Conservation (phyloP, 2,329 filamentous ascomycete species). For the Calcarisporium arbuscula region DNA sequence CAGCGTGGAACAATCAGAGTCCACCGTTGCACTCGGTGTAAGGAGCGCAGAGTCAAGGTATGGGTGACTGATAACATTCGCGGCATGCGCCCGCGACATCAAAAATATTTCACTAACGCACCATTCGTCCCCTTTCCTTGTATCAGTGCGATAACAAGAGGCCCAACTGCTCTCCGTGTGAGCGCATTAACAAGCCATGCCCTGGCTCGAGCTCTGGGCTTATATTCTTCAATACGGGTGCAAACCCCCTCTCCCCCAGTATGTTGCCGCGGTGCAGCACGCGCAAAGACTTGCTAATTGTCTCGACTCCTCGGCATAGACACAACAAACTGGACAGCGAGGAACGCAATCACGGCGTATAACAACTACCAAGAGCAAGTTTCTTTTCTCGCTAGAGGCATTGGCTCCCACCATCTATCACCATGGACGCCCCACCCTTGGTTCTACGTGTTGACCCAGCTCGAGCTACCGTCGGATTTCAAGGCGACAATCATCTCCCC, state of each 20-base stretch:
- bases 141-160: slow-evolving; percentile 7
- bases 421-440: slow-evolving; percentile 6
- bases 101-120: too few species aligned
- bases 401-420: slow-evolving; percentile 4
- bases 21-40: slow-evolving; percentile 3
- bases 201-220: slow-evolving; percentile 3
- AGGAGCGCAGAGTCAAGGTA: slow-evolving; percentile 1
- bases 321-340: too few species aligned
- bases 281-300: too few species aligned
- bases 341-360: slow-evolving; percentile 1
- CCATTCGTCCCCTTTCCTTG: too few species aligned
- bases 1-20: too few species aligned
- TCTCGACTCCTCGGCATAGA: too few species aligned
- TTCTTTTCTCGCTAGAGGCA: slow-evolving; percentile 4
- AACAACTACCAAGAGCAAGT: not conserved
- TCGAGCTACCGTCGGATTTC: slow-evolving; percentile 1
- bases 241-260: too few species aligned
- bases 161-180: slow-evolving; percentile 4
- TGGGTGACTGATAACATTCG: not conserved
- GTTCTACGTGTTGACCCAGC: slow-evolving; percentile 1
- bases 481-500: not conserved
- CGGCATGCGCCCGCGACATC: too few species aligned
- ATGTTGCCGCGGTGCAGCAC: too few species aligned
- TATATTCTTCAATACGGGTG: slow-evolving; percentile 7
- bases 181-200: slow-evolving; percentile 2